Evolutionary conservation across 257 asterid species (phyloP).

Genomic region (Prunella vulgaris): DNA sequence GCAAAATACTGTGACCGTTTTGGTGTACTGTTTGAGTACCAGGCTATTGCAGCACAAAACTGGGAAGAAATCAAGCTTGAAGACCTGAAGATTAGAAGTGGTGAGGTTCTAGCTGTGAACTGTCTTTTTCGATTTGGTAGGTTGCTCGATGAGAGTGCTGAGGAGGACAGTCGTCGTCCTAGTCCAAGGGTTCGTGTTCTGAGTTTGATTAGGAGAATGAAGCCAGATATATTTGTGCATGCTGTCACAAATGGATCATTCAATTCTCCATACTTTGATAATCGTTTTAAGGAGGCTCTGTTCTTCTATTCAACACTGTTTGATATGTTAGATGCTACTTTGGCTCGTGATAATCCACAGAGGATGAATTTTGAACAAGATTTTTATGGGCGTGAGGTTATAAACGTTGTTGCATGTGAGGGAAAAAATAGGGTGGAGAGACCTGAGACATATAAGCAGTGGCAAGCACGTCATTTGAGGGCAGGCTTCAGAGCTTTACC

Average conservation of each 20-base stretch:
- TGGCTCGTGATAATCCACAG: constrained; percentile 60
- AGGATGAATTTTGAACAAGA: constrained; percentile 72
- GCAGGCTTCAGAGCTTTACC: constrained; percentile 77
- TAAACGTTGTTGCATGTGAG: constrained; percentile 83
- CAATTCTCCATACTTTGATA: constrained; percentile 75
- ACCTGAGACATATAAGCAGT: constrained; percentile 89
- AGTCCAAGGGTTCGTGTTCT: constrained; percentile 73
- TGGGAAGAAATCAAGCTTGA: constrained; percentile 76
- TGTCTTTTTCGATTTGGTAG: constrained; percentile 51
- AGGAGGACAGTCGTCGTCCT: constrained; percentile 28
- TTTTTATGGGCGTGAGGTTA: constrained; percentile 66
- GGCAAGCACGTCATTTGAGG: constrained; percentile 70
- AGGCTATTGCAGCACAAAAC: constrained; percentile 56
- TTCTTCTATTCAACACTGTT: constrained; percentile 73
- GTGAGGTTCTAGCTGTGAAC: constrained; percentile 77
- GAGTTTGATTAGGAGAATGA: constrained; percentile 52
- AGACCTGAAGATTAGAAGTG: constrained; percentile 53
- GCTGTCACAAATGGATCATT: constrained; percentile 56
- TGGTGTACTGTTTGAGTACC: constrained; percentile 71
- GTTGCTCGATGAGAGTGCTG: constrained; percentile 73
- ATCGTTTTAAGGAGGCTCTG: constrained; percentile 88
- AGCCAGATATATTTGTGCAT: constrained; percentile 63
- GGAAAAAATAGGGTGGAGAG: constrained; percentile 85
- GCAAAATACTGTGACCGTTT: constrained; percentile 78
- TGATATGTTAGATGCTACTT: constrained; percentile 77